Base-by-base conservation (phyloP, 257 asterid genomes). In the Forsythia suspensa region DNA sequence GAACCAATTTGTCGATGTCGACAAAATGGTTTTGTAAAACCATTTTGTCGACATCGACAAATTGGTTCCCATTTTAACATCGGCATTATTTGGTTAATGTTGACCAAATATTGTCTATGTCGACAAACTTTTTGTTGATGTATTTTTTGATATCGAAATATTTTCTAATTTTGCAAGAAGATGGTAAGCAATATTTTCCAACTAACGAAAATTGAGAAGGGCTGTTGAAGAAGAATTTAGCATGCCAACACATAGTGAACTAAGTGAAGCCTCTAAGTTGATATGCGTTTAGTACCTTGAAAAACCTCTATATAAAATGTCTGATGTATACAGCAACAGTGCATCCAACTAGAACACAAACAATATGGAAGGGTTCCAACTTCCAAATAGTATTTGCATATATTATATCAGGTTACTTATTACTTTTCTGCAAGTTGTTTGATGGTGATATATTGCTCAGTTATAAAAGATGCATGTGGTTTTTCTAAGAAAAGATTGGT, bases 261-360 rank as follows among this genome's bases (percentile, higher is more conserved):
- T 41, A 72, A 39, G 34, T 78, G 44, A 71, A 65, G 61, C 44
- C 73, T 79, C 69, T 55, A 59, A 55, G 57, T 79, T 43, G 55
- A 29, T 72, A 21, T 37, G 59, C 36, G 72, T 12, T 20, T 65
- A 51, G 42, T 40, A 48, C 67, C 69, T 46, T 66, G 69, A 52
- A 66, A 15, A 63, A 8, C 41, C 74, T 72, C 69, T n/a, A 24
- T 8, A 40, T 7, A 40, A 51, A 36, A 51, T 65, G 36, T 37
- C 76, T 77, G 81, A 38, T 70, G 29, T 40, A 42, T 78, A 41
- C 20, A 39, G 44, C 37, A 29, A 52, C 61, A 77, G 59, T 48
- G 15, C 15, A 34, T 48, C 65, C 9, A 73, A 15, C 68, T 61
- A 8, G 37, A 37, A 61, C 13, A 21, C 68, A 61, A 24, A 24